A percentile compares a stretch with the other conserved stretches of the same genome.
Evolutionary conservation across 1,139 yeast species (phyloP).

Genomic region (Scheffersomyces titani): DNA sequence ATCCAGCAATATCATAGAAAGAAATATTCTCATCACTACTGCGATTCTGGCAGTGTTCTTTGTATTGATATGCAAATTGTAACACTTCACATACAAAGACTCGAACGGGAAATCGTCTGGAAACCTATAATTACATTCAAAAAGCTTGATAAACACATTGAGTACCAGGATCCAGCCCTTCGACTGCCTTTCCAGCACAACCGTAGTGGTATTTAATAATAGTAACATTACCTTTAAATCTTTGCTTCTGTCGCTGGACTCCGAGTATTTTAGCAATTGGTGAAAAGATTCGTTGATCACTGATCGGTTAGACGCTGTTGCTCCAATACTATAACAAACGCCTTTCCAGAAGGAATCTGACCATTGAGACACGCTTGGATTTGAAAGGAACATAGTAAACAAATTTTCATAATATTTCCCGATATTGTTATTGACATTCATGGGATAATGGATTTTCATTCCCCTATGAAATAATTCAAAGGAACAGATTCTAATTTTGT

Average conservation of each 20-base stretch:
- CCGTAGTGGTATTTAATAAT: slow-evolving; percentile 18
- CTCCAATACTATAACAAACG: slow-evolving; percentile 58
- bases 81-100: slow-evolving; percentile 51
- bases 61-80: slow-evolving; percentile 57
- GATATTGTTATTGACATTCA: slow-evolving; percentile 10
- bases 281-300: slow-evolving; percentile 48
- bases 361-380: not conserved
- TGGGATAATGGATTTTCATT: not conserved
- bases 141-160: slow-evolving; percentile 36
- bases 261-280: slow-evolving; percentile 39
- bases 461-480: slow-evolving; percentile 16
- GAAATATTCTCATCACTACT: slow-evolving; percentile 38
- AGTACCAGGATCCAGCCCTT: slow-evolving; percentile 25
- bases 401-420: not conserved
- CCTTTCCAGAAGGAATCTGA: slow-evolving; percentile 53
- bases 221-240: slow-evolving; percentile 9
- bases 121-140: slow-evolving; percentile 37
- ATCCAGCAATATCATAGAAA: slow-evolving; percentile 22
- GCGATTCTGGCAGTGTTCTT: slow-evolving; percentile 32
- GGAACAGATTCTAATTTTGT: slow-evolving; percentile 29
- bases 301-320: slow-evolving; percentile 53
- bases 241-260: slow-evolving; percentile 6
- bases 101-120: slow-evolving; percentile 35
- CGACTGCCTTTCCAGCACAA: slow-evolving; percentile 15
- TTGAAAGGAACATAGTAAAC: not conserved